These are phyloP conservation scores for Trypanosoma scelopori DNA, from an alignment of 208 protist species.

Conservation along the genomic window DNA sequence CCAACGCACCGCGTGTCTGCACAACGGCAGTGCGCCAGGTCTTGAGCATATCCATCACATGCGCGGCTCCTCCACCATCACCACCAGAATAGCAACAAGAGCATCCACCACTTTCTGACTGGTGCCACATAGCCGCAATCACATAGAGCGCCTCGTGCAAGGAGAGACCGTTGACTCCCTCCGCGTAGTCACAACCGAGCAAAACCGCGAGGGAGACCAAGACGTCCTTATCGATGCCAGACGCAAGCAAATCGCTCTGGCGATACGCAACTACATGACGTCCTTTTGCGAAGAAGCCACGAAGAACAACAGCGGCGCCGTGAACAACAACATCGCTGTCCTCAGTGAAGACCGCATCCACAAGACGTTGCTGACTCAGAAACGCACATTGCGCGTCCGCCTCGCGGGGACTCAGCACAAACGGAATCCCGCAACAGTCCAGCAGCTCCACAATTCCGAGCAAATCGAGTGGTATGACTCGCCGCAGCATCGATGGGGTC, in stretches of 20 bases:
- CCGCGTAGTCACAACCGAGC: conserved; percentile 95
- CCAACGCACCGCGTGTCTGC: conserved; percentile 14
- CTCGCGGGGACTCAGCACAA: conserved; percentile 86
- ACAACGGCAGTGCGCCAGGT: conserved; percentile 41
- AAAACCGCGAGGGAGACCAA: conserved; percentile 91
- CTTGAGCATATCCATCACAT: conserved; percentile 36
- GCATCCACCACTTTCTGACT: neutral
- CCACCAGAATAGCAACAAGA: too few relatives aligned
- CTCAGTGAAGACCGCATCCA: conserved; percentile 96
- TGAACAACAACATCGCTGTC: conserved; percentile 97
- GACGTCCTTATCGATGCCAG: conserved; percentile 77
- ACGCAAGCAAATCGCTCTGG: conserved; percentile 52
- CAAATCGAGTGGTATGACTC: conserved; percentile 63
- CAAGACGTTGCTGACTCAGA: conserved; percentile 67
- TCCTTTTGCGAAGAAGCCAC: conserved; percentile 86
- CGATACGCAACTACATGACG: conserved; percentile 70
- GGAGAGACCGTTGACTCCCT: conserved; percentile 90
- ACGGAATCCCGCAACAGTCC: conserved; percentile 83
- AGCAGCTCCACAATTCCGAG: conserved; percentile 78
- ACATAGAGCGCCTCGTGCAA: conserved; percentile 62
- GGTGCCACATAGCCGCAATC: conserved; percentile 50
- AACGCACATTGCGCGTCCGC: conserved; percentile 95
- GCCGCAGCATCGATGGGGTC: neutral
- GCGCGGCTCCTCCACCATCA: conserved; percentile 10
- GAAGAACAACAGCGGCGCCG: conserved; percentile 89